Conservation (phyloP, 2,329 filamentous ascomycete genomes). For the Alternaria sp. region DNA sequence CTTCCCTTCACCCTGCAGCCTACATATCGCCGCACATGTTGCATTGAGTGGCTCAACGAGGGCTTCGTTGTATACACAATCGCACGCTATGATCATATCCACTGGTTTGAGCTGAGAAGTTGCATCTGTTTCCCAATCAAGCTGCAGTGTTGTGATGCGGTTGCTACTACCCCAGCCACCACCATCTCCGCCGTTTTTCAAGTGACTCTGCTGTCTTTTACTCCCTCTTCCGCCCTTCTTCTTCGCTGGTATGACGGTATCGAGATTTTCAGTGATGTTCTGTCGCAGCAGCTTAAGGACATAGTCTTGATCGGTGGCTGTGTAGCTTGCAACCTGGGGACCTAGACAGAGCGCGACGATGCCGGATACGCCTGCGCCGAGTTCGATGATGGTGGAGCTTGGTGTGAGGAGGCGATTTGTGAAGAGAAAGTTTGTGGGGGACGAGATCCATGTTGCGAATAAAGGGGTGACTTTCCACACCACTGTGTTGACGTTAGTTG, state of each 20-base stretch:
- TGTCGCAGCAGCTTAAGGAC: conserved; percentile 77
- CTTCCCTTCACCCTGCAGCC: conserved; percentile 56
- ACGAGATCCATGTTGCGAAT: conserved; percentile 81
- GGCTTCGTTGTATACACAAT: conserved; percentile 94
- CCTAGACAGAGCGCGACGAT: conserved; percentile 76
- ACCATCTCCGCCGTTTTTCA: conserved; percentile 3
- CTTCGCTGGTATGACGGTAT: conserved; percentile 19
- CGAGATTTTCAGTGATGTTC: conserved; percentile 73
- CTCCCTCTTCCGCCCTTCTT: conserved; percentile 23
- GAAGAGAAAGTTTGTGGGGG: conserved; percentile 70
- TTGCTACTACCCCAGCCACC: conserved; percentile 33
- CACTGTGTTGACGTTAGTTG: conserved; percentile 59
- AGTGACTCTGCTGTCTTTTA: conserved; percentile 35
- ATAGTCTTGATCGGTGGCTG: conserved; percentile 89
- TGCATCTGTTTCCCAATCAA: conserved; percentile 83
- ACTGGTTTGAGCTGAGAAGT: conserved; percentile 62
- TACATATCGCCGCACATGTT: conserved; percentile 78
- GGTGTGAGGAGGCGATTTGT: conserved; percentile 61
- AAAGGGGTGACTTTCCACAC: conserved; percentile 90
- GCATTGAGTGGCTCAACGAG: conserved; percentile 83
- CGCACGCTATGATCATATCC: conserved; percentile 81
- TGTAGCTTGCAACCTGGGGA: conserved; percentile 68
- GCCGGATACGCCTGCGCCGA: conserved; percentile 88
- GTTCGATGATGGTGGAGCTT: conserved; percentile 73
- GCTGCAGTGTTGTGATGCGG: conserved; percentile 32